Evolutionary conservation across 1,284 basidiomycete species (phyloP), one percentile per base, ranked within the genome.

Genomic region (Leucoagaricus sp.): DNA sequence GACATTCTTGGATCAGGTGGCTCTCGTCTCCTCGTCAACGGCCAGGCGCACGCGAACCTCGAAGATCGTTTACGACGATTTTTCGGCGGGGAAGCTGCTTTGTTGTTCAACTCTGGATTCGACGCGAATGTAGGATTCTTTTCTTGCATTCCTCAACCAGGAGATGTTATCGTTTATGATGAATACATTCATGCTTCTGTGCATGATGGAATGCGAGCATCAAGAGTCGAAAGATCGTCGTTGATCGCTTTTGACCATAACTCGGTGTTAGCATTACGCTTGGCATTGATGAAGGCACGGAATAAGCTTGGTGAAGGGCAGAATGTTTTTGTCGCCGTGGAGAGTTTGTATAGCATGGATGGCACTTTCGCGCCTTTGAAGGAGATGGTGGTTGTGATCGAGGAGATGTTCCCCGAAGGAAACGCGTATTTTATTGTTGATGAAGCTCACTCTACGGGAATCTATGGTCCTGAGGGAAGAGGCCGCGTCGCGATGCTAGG

Each of bases 271-370:
- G 73, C 76, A 12, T 64, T 90, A n/a, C 69, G 80, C 21, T 64
- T 65, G 4, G 67, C 80, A 0, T 67, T 93, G 5, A 60, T 67
- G 9, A 64, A 65, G 25, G 67, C 85, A 29, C 58, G 79, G 10
- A 56, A 65, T 31, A 34, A 45, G 34, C 19, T 28, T 36, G 26
- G 34, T 4, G 4, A 19, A 3, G 61, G 54, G 57, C 69, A 45
- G 55, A 89, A 79, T 59, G 75, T 89, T 7, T 91, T 94, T 62
- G 68, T 98, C n/a, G 87, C 92, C 0, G 84, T 97, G 15, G 96
- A 98, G 76, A 87, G 85, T 42, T 72, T 98, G 55, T 98, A 98
- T 68, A 93, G 90, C 59, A 98, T 98, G 96, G 96, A 98, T 65
- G 96, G 96, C 15, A 96, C 94, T 47, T 80, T 96, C 58, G 84